Evolutionary conservation across 1,139 yeast species (phyloP), one percentile per base, ranked within the genome.

Genomic region (Yamadazyma diddensiae): DNA sequence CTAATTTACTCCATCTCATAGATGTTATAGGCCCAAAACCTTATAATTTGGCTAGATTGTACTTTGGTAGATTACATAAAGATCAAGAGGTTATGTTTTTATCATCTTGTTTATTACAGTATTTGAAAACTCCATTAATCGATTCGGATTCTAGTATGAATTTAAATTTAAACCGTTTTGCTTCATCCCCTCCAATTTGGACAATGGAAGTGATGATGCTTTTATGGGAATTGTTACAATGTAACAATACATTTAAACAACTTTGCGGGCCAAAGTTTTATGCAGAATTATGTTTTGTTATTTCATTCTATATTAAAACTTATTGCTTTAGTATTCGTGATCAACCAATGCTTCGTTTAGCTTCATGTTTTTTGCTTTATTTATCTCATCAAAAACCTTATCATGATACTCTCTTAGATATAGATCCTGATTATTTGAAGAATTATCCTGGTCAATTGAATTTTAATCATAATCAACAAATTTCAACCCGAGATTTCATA

Each of bases 191-290:
- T 1, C 67, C 79, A 0, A 46, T 68, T 2, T 71, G 83, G 77
- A 54, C 76, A 3, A 53, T 61, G 3, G 92, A 84, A 46, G 52
- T 75, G 15, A 53, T 77, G 3, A 70, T 83, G 56, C 52, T 90
- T 6, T 50, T 83, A 14, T 85, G 95, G 86, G 95, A 85, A 49
- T 57, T 87, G 31, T 60, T 77, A 24, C 94, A 85, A 52, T 80
- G 88, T 45, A 90, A 90, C 55, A 64, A 62, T 36, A 50, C 51
- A 21, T 78, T 80, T 45, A 70, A 70, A 40, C 50, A 59, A 6
- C 60, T 73, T 35, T 60, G 83, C 20, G 65, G 73, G 2, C 62
- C 65, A 15, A 65, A 68, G 28, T 68, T 66, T 39, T 70, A 77
- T 6, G 65, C 72, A 20, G 85, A 82, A 43, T 55, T 83, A 23